A percentile compares a stretch with the other conserved stretches of the same genome.
These are phyloP conservation scores for Pseudohalonectria lignicola DNA, from an alignment of 2,329 filamentous ascomycete species.

Conservation along the genomic window DNA sequence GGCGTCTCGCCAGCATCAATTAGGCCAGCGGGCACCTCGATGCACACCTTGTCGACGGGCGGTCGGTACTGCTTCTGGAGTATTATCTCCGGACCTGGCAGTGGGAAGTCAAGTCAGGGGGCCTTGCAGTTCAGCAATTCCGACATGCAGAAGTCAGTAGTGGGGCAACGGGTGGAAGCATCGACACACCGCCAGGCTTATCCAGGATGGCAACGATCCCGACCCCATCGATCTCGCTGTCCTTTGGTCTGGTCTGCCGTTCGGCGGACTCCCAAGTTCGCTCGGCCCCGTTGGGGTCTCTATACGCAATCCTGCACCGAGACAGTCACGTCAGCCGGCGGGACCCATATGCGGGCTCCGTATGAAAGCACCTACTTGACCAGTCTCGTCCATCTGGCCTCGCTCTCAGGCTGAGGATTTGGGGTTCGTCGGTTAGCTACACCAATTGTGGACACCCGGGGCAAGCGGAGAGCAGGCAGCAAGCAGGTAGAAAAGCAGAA, in stretches of 20 bases:
- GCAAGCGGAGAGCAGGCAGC: no score
- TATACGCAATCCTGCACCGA: constrained; percentile 44
- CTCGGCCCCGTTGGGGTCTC: constrained; percentile 45
- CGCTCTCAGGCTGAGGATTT: constrained; percentile 29
- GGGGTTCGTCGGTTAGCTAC: background rate
- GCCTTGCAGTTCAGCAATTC: no score
- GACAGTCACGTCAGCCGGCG: constrained; percentile 4
- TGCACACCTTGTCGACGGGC: constrained; percentile 45
- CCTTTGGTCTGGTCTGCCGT: constrained; percentile 53
- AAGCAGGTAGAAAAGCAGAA: no score
- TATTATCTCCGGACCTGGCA: constrained; percentile 39
- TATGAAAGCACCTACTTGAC: constrained; percentile 32
- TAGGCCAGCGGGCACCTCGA: constrained; percentile 55
- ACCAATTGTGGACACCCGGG: background rate
- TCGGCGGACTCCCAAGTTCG: constrained; percentile 65
- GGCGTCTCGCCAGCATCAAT: constrained; percentile 51
- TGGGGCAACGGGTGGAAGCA: no score
- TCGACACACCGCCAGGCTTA: constrained; percentile 28
- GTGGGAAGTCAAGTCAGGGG: background rate
- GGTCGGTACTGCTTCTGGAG: constrained; percentile 59
- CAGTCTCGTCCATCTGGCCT: constrained; percentile 50
- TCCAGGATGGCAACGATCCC: constrained; percentile 61
- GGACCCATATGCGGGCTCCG: background rate
- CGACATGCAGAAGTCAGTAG: no score
- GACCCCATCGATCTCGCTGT: constrained; percentile 57